Evolutionary conservation across 2,329 filamentous ascomycete species (phyloP), one percentile per base, ranked within the genome.

Genomic region (Metarhizium sp.): DNA sequence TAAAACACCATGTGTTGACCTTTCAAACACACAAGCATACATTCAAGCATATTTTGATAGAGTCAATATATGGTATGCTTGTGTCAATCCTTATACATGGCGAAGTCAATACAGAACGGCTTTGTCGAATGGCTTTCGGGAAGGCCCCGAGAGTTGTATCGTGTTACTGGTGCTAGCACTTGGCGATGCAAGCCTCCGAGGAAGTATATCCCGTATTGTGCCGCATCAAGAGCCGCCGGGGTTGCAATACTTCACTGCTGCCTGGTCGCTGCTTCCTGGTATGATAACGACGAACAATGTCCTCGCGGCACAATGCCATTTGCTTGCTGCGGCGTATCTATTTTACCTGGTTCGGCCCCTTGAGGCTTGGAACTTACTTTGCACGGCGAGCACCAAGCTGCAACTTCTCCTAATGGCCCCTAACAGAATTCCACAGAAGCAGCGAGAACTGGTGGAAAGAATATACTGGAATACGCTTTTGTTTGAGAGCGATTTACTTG

Each of bases 401-500:
- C 88, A 94, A 65, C 76, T 94, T 25, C 76, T 92, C 36, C 78
- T 92, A 47, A 89, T 87, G 71, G 82, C 85, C 2, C 86, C 87
- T 13, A 85, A 81, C 59, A 80, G 87, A 54, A 80, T 92, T 1
- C 86, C 87, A 25, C 25, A 25, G 25, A 25, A 25, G 25, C 25
- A 25, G 25, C 80, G 84, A 62, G 88, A 92, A 66, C 70, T 92
- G 34, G 83, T 84, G 50, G 87, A 90, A 69, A 78, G 89, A 51
- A 86, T 92, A 14, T 94, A 90, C 72, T 94, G 89, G 89, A 92
- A 94, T 62, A 79, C 88, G 2, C 74, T 92, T 2, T 79, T 92
- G 52, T 90, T 90, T 57, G 88, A 92, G 69, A 91, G 84, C 64
- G 88, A 92, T 66, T 76, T 92, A 43, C 76, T 92, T 4, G 87